A percentile compares a stretch with the other conserved stretches of the same genome.
Evolutionary conservation across 495 filamentous ascomycete genomes (phyloP).

Genomic region (Neurospora tetrasperma): DNA sequence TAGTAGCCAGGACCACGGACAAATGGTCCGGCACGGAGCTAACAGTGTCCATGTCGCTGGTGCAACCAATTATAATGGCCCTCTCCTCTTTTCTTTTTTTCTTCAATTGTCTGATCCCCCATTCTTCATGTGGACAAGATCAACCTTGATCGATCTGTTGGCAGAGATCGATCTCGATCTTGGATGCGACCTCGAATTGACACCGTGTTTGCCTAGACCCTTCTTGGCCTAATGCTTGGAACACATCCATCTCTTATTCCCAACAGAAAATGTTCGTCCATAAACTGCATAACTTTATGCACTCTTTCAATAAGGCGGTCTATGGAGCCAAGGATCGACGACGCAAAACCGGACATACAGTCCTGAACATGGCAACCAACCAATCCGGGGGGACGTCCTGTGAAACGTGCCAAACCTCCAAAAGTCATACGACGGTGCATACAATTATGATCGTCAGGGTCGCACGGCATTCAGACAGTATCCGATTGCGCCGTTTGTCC

Average conservation of each 20-base stretch:
- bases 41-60: not conserved
- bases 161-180: not conserved
- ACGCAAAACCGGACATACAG: not conserved
- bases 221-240: not conserved
- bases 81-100: not conserved
- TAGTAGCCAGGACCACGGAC: not conserved
- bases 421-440: not conserved
- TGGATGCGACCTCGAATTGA: not conserved
- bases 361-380: not conserved
- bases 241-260: too few relatives aligned
- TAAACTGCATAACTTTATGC: not conserved
- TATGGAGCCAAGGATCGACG: not conserved
- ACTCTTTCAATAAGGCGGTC: not conserved
- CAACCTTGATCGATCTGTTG: not conserved
- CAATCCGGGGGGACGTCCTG: not conserved
- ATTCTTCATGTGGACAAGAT: not conserved
- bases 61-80: not conserved
- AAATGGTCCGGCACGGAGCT: not conserved
- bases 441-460: not conserved
- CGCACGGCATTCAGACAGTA: not conserved
- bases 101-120: not conserved
- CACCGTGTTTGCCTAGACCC: not conserved
- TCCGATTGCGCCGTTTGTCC: not conserved
- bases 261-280: not conserved
- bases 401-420: not conserved